phyloP scores from a whole-genome alignment of 2,329 filamentous ascomycete genomes.

The Monosporascus sp. region DNA sequence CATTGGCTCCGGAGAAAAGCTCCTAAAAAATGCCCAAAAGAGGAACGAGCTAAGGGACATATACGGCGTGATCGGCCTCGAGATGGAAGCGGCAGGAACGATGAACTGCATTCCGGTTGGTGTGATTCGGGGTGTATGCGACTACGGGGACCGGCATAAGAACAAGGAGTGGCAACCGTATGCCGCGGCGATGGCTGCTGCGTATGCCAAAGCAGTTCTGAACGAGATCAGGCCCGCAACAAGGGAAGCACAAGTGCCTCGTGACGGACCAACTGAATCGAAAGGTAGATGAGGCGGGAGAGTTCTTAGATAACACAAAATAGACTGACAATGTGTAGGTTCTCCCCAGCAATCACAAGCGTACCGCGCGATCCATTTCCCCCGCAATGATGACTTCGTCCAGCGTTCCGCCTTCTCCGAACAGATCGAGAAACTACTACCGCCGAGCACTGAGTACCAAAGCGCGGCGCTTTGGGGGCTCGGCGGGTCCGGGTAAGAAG shows the following conservation, averaged over 20 bases:
- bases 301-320: too few relatives aligned
- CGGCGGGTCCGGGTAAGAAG: slow-evolving; percentile 21
- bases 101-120: slow-evolving; percentile 28
- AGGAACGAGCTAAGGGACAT: slow-evolving; percentile 21
- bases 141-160: slow-evolving; percentile 29
- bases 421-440: slow-evolving; percentile 14
- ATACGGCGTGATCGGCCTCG: slow-evolving; percentile 22
- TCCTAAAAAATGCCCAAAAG: slow-evolving; percentile 21
- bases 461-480: slow-evolving; percentile 21
- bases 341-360: too few relatives aligned
- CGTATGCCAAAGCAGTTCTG: slow-evolving; percentile 22
- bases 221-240: slow-evolving; percentile 6
- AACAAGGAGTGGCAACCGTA: slow-evolving; percentile 30
- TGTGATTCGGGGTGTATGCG: slow-evolving; percentile 28
- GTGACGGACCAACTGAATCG: too few relatives aligned
- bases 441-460: slow-evolving; percentile 5
- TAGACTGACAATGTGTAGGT: too few relatives aligned
- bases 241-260: too few relatives aligned
- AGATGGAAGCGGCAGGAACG: slow-evolving; percentile 14
- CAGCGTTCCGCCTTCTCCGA: slow-evolving; percentile 13
- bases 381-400: slow-evolving; percentile 20
- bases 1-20: slow-evolving; percentile 28
- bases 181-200: slow-evolving; percentile 28
- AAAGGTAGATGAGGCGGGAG: too few relatives aligned
- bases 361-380: slow-evolving; percentile 9